Conservation (phyloP, 192 early-diverging fungal genomes). For the Jimgerdemannia flammicorona region DNA sequence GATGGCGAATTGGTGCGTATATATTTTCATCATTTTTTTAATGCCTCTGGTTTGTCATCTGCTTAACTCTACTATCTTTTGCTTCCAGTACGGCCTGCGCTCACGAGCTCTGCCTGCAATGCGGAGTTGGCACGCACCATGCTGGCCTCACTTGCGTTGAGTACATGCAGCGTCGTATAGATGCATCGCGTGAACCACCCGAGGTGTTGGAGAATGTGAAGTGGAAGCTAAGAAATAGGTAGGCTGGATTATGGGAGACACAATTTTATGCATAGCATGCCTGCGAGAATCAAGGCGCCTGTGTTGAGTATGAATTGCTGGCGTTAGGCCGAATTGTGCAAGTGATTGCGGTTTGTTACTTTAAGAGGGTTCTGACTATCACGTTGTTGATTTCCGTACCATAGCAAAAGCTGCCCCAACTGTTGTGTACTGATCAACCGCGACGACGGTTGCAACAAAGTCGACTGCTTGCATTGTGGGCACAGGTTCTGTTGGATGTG, state of each 20-base stretch:
- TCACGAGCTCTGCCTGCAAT: constrained; percentile 44
- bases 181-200: constrained; percentile 1
- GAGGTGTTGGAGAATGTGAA: constrained; percentile 19
- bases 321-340: too few relatives aligned
- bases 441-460: constrained; percentile 71
- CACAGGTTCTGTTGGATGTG: constrained; percentile 65
- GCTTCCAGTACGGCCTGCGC: constrained; percentile 28
- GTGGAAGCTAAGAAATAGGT: constrained; percentile 37
- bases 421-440: constrained; percentile 63
- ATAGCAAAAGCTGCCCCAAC: constrained; percentile 56
- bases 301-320: too few relatives aligned
- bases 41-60: neutral
- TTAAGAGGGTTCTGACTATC: too few relatives aligned
- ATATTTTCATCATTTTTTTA: neutral
- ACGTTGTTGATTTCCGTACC: neutral
- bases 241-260: constrained; percentile 4
- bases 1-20: constrained; percentile 40
- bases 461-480: constrained; percentile 62
- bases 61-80: neutral
- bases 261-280: too few relatives aligned
- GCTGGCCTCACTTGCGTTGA: constrained; percentile 32
- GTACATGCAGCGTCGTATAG: constrained; percentile 34
- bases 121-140: constrained; percentile 44
- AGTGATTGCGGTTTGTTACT: too few relatives aligned
- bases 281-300: too few relatives aligned